phyloP scores from a whole-genome alignment of 2,329 filamentous ascomycete genomes.

The Phyllosticta citrichinensis region DNA sequence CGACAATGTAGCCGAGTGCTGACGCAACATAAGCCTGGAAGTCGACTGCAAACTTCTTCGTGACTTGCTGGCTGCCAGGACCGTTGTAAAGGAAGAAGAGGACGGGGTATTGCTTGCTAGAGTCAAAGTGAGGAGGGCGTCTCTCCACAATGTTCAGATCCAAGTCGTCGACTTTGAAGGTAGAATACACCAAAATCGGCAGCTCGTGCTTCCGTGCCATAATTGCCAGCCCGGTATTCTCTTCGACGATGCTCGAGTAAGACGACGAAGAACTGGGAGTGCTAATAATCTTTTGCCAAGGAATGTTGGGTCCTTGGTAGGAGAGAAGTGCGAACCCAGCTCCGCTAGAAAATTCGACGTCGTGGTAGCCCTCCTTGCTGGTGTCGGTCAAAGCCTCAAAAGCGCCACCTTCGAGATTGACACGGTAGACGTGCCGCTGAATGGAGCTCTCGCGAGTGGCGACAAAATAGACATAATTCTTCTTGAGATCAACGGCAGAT shows the following conservation, averaged over 20 bases:
- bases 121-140: constrained; percentile 78
- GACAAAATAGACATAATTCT: constrained; percentile 85
- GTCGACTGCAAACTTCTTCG: constrained; percentile 70
- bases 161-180: constrained; percentile 72
- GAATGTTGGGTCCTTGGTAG: constrained; percentile 75
- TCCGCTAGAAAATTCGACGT: constrained; percentile 71
- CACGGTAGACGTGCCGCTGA: constrained; percentile 84
- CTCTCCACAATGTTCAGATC: constrained; percentile 69
- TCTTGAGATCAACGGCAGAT: constrained; percentile 71
- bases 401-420: constrained; percentile 69
- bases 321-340: constrained; percentile 76
- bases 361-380: constrained; percentile 65
- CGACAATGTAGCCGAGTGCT: constrained; percentile 79
- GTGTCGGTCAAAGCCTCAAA: constrained; percentile 66
- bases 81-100: constrained; percentile 93
- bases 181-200: constrained; percentile 72
- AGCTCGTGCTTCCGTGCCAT: constrained; percentile 68
- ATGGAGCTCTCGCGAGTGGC: constrained; percentile 79
- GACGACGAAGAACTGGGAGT: constrained; percentile 58
- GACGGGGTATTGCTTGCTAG: constrained; percentile 79
- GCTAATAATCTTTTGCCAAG: constrained; percentile 82
- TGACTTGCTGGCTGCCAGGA: constrained; percentile 82
- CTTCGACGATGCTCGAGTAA: constrained; percentile 65
- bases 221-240: constrained; percentile 61
- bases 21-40: constrained; percentile 87